phyloP scores from a whole-genome alignment of 1,139 yeast genomes.

The Suhomyces bribrorum region DNA sequence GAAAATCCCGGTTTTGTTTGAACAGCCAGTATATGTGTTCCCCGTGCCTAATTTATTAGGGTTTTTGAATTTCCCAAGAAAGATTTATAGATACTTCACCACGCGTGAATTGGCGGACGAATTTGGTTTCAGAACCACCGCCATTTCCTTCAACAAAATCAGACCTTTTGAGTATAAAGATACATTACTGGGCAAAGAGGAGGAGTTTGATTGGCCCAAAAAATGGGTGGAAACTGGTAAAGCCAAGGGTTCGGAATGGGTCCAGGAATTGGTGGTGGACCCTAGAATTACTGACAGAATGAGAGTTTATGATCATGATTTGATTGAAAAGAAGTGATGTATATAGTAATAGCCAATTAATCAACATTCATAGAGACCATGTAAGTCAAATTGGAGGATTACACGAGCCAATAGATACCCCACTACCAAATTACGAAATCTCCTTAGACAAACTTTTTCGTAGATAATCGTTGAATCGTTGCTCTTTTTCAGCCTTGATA shows the following conservation, averaged over 20 bases:
- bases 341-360: conserved; percentile 7
- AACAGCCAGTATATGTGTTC: conserved; percentile 73
- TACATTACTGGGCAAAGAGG: conserved; percentile 56
- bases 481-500: too few species aligned
- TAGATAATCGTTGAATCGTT: too few species aligned
- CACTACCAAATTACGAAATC: too few species aligned
- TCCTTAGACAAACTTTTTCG: too few species aligned
- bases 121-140: conserved; percentile 61
- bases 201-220: conserved; percentile 89
- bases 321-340: conserved; percentile 5
- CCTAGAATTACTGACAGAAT: conserved; percentile 60
- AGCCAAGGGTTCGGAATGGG: conserved; percentile 84
- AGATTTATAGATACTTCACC: conserved; percentile 78
- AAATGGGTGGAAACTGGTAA: conserved; percentile 77
- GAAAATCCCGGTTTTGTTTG: conserved; percentile 59
- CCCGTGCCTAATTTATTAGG: conserved; percentile 80
- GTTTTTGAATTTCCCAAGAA: conserved; percentile 69
- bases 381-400: too few species aligned
- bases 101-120: conserved; percentile 71
- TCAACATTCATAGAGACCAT: too few species aligned
- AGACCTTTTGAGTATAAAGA: conserved; percentile 62
- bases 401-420: not conserved
- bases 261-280: conserved; percentile 71
- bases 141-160: conserved; percentile 55
- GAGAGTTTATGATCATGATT: conserved; percentile 48